These are phyloP conservation scores for Fusarium sacchari DNA, from an alignment of 2,329 filamentous ascomycete species.

Conservation along the genomic window DNA sequence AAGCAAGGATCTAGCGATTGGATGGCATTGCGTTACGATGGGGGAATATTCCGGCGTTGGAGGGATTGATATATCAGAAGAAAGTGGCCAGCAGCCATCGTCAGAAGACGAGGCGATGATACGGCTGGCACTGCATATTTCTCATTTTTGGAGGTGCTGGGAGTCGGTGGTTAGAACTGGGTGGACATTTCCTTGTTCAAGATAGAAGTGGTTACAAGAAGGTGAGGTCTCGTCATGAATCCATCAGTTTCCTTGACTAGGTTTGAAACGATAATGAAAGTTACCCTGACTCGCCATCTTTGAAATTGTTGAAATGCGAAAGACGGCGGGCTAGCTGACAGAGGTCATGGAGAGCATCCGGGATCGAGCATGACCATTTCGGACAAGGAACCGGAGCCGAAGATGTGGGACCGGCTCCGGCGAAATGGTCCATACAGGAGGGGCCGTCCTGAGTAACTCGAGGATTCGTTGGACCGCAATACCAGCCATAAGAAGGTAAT, in stretches of 20 bases:
- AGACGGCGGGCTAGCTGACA: background rate
- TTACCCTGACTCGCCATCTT: background rate
- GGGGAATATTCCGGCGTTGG: slow-evolving; percentile 38
- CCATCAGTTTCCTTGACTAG: slow-evolving; percentile 4
- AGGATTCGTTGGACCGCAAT: background rate
- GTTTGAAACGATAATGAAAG: background rate
- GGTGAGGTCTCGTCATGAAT: slow-evolving; percentile 23
- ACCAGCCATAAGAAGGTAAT: background rate
- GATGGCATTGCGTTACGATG: slow-evolving; percentile 41
- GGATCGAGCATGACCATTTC: background rate
- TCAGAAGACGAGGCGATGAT: slow-evolving; percentile 3
- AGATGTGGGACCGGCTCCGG: slow-evolving; percentile 10
- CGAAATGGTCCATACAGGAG: background rate
- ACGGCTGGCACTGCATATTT: slow-evolving; percentile 21
- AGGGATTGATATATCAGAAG: slow-evolving; percentile 38
- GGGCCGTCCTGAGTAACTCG: background rate
- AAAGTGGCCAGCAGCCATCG: slow-evolving; percentile 6
- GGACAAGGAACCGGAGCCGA: background rate
- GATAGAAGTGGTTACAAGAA: slow-evolving; percentile 33
- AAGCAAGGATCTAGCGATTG: slow-evolving; percentile 42
- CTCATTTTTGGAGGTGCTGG: slow-evolving; percentile 30
- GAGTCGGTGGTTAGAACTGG: slow-evolving; percentile 42
- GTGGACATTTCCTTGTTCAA: slow-evolving; percentile 33
- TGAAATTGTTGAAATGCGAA: background rate
- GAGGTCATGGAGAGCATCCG: background rate